These are phyloP conservation scores for Euphorbia neoarborescens DNA, from an alignment of 441 rosid species.

Conservation along the genomic window DNA sequence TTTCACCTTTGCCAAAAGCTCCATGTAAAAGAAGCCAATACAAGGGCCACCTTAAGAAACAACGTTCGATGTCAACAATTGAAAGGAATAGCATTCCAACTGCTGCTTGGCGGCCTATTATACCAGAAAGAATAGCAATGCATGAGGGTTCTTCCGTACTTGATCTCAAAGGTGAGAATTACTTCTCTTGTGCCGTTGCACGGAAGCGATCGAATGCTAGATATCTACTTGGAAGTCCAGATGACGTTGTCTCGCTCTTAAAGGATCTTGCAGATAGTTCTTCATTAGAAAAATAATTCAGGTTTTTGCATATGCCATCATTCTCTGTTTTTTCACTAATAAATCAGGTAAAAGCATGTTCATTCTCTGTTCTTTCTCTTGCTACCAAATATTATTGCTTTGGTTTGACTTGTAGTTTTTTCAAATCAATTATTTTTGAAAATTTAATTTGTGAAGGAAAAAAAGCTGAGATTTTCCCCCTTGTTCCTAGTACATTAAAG, in stretches of 20 bases:
- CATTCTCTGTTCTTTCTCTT: background rate
- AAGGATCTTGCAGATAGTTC: slow-evolving; percentile 33
- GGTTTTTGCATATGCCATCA: background rate
- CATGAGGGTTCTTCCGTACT: slow-evolving; percentile 55
- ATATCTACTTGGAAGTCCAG: slow-evolving; percentile 45
- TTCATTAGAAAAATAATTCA: slow-evolving; percentile 2
- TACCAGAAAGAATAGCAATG: slow-evolving; percentile 23
- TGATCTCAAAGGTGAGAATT: slow-evolving; percentile 57
- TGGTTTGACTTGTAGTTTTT: background rate
- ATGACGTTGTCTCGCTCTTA: slow-evolving; percentile 47
- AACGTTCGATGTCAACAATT: slow-evolving; percentile 43
- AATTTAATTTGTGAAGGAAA: background rate
- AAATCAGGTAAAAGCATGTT: background rate
- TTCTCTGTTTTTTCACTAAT: background rate
- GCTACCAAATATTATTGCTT: background rate
- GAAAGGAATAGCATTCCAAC: slow-evolving; percentile 29
- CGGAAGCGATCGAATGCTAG: slow-evolving; percentile 55
- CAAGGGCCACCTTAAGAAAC: slow-evolving; percentile 35
- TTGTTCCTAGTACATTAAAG: background rate
- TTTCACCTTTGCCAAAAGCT: slow-evolving; percentile 28
- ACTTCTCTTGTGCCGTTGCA: slow-evolving; percentile 67
- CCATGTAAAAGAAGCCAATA: slow-evolving; percentile 23
- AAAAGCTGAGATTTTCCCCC: background rate
- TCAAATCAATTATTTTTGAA: no score
- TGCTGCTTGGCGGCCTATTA: slow-evolving; percentile 35